These are phyloP conservation scores for Dendrothele bispora DNA, from an alignment of 768 basidiomycete genomes.

Conservation along the genomic window DNA sequence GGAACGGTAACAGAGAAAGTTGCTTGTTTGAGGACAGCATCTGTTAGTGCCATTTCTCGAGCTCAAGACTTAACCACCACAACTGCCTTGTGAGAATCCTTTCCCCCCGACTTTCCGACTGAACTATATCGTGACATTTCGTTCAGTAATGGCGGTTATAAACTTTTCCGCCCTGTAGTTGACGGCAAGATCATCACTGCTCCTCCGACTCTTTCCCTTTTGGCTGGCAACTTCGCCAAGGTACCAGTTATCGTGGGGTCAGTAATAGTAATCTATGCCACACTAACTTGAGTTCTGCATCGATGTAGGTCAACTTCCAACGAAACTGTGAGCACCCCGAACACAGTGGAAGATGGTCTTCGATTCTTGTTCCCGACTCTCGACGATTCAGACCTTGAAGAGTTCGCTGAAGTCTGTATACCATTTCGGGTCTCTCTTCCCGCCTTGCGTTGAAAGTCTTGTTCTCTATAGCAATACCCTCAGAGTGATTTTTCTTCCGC, in stretches of 20 bases:
- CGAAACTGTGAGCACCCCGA: slow-evolving; percentile 50
- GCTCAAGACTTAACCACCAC: slow-evolving; percentile 51
- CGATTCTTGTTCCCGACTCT: slow-evolving; percentile 45
- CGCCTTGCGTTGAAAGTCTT: background rate
- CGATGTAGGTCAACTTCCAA: slow-evolving; percentile 51
- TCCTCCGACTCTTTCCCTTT: slow-evolving; percentile 47
- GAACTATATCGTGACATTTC: slow-evolving; percentile 5
- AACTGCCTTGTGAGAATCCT: slow-evolving; percentile 39
- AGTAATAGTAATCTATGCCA: slow-evolving; percentile 12
- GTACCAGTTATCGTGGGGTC: slow-evolving; percentile 64
- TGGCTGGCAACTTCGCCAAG: slow-evolving; percentile 42
- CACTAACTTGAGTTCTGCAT: background rate
- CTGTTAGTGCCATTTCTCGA: slow-evolving; percentile 48
- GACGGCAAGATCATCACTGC: slow-evolving; percentile 53
- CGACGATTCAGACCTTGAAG: slow-evolving; percentile 35
- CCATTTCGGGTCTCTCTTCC: background rate
- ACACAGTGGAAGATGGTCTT: slow-evolving; percentile 35
- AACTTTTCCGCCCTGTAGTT: slow-evolving; percentile 51
- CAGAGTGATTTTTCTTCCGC: slow-evolving; percentile 41
- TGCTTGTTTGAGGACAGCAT: slow-evolving; percentile 48
- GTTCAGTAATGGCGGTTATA: slow-evolving; percentile 41
- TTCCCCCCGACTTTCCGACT: slow-evolving; percentile 3
- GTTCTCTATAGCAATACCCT: slow-evolving; percentile 38
- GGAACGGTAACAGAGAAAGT: slow-evolving; percentile 36
- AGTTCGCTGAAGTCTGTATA: slow-evolving; percentile 30